phyloP scores from a whole-genome alignment of 129 eudicot genomes.

The Oenanthe sinensis region DNA sequence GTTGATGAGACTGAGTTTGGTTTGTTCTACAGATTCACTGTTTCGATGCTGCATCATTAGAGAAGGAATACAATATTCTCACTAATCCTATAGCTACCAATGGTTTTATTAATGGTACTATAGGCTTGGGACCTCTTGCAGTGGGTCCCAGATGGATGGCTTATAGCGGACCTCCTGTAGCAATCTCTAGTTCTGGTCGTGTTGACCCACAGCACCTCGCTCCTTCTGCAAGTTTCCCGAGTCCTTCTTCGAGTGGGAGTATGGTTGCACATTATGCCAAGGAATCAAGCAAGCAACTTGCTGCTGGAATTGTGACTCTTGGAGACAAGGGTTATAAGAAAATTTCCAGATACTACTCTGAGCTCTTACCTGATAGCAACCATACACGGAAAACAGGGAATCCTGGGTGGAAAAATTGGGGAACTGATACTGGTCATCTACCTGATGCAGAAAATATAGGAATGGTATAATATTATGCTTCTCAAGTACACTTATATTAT shows the following conservation, averaged over 20 bases:
- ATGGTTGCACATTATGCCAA: conserved; percentile 84
- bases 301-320: conserved; percentile 78
- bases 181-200: conserved; percentile 44
- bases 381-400: conserved; percentile 32
- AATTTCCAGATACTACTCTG: conserved; percentile 75
- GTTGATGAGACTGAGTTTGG: conserved; percentile 4
- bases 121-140: conserved; percentile 85
- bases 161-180: conserved; percentile 70
- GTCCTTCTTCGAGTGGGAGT: conserved; percentile 54
- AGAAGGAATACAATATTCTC: conserved; percentile 66
- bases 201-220: conserved; percentile 74
- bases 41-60: conserved; percentile 65
- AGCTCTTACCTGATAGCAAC: conserved; percentile 54
- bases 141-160: conserved; percentile 94
- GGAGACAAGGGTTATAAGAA: conserved; percentile 85
- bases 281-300: conserved; percentile 90
- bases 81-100: conserved; percentile 55
- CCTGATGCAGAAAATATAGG: conserved; percentile 66
- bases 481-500: not conserved
- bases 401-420: conserved; percentile 33
- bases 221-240: conserved; percentile 42
- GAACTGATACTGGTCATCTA: conserved; percentile 37
- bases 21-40: conserved; percentile 59
- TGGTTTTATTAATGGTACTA: conserved; percentile 38
- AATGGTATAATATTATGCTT: conserved; percentile 45